Percentiles rank a stretch among this genome's conserved stretches.
Conservation (phyloP, 257 asterid species). For the Petunia axillaris region DNA sequence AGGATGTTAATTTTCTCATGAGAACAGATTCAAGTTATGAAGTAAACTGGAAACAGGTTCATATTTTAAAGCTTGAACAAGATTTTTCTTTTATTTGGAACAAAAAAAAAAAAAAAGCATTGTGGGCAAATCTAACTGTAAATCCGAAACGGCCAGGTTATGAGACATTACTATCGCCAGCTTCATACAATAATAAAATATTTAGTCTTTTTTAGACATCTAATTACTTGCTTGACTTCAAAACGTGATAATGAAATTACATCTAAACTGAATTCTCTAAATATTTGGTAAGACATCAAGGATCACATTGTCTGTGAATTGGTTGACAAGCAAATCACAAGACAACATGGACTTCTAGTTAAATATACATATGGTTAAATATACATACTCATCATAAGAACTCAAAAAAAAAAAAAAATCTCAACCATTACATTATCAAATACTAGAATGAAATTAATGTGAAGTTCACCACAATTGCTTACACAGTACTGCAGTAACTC, state of each 20-base stretch:
- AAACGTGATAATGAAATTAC: slow-evolving; percentile 3
- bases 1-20: background rate
- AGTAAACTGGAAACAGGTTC: background rate
- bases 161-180: background rate
- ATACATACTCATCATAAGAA: slow-evolving; percentile 14
- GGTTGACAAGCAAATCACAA: slow-evolving; percentile 9
- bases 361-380: background rate
- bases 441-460: slow-evolving; percentile 1
- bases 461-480: slow-evolving; percentile 15
- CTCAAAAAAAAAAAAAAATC: background rate
- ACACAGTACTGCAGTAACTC: slow-evolving; percentile 9
- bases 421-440: slow-evolving; percentile 11
- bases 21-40: background rate
- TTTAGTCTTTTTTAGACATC: background rate
- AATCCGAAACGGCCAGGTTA: background rate
- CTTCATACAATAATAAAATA: background rate
- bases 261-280: background rate
- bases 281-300: slow-evolving; percentile 16
- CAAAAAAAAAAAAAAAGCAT: background rate
- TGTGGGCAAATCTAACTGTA: background rate
- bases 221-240: slow-evolving; percentile 6
- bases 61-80: background rate
- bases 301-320: background rate
- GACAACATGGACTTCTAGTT: background rate
- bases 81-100: background rate